Percentiles rank a stretch among this genome's conserved stretches.
Evolutionary conservation across 768 basidiomycete genomes (phyloP).

Genomic region (Leccinum pellstonianum): DNA sequence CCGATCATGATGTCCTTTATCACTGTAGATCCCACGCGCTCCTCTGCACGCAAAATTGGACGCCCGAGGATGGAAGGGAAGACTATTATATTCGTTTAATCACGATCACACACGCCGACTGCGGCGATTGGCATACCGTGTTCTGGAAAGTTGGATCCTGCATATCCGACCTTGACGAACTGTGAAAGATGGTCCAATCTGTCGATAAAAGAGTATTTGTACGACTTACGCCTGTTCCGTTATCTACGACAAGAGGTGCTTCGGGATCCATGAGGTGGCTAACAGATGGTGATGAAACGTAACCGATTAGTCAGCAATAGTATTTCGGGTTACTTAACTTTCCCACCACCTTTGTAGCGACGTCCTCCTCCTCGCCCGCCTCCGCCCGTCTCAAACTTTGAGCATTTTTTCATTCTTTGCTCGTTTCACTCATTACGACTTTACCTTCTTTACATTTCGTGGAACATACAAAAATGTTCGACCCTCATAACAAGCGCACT

Average conservation of each 20-base stretch:
- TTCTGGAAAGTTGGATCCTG: constrained; percentile 93
- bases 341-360: neutral
- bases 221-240: constrained; percentile 77
- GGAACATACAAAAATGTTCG: constrained; percentile 10
- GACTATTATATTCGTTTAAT: constrained; percentile 44
- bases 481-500: constrained; percentile 19
- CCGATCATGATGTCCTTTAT: constrained; percentile 99
- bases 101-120: neutral
- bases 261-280: constrained; percentile 30
- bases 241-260: constrained; percentile 76
- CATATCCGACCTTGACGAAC: constrained; percentile 91
- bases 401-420: neutral
- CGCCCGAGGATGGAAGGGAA: constrained; percentile 97
- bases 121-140: constrained; percentile 55
- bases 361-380: neutral
- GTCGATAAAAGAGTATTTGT: neutral
- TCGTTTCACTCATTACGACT: constrained; percentile 27
- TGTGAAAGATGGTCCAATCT: constrained; percentile 32
- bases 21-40: constrained; percentile 78
- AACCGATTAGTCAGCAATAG: constrained; percentile 11
- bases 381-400: neutral
- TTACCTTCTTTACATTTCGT: neutral
- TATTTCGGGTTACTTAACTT: neutral
- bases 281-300: neutral
- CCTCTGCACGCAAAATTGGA: constrained; percentile 96